Base-by-base conservation (phyloP, 2,329 filamentous ascomycete species). In the Bisporella sp. region DNA sequence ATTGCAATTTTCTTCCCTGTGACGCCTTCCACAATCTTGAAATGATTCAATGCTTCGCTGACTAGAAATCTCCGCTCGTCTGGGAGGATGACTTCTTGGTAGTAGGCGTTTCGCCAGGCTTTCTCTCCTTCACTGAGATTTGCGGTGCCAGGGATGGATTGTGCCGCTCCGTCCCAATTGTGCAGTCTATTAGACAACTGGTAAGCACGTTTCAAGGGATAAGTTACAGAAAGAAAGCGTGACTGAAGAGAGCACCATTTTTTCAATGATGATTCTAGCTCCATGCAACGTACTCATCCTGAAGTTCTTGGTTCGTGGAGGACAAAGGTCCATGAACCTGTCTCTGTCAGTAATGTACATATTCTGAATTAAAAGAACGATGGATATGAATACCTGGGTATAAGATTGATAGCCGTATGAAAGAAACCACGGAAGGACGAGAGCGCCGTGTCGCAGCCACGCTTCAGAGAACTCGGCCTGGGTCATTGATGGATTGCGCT, bases 1-100 rank as follows among this genome's bases (percentile, higher is more conserved):
- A 5, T 84, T 84, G 59, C 86, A 84, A 63, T 87, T 87, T 60
- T 9, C 35, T 39, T 13, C 9, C 35, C 35, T 3, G 9, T 39
- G 9, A 39, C 35, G 35, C 9, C 9, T 3, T 13, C 35, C 35
- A 39, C 35, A 3, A 9, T 39, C 35, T 39, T 39, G 2, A 11
- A 39, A 13, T 39, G 35, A 9, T 11, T 9, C 13, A 11, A 13
- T 11, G 35, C 35, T 13, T 39, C 35, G 13, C 35, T 39, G 35
- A 39, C 35, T 13, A 39, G 35, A 13, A 39, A 39, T 11, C 35
- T 9, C 35, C 35, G 35, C 35, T 39, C 35, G 35, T 39, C 35
- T 13, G 13, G 9, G 35, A 39, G 35, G 9, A 39, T 13, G 9
- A 39, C 35, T 13, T 39, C 35, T 13, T 13, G 35, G 35, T 39